These are phyloP conservation scores for Cryphonectria carpinicola DNA, from an alignment of 2,329 filamentous ascomycete genomes.

Conservation along the genomic window DNA sequence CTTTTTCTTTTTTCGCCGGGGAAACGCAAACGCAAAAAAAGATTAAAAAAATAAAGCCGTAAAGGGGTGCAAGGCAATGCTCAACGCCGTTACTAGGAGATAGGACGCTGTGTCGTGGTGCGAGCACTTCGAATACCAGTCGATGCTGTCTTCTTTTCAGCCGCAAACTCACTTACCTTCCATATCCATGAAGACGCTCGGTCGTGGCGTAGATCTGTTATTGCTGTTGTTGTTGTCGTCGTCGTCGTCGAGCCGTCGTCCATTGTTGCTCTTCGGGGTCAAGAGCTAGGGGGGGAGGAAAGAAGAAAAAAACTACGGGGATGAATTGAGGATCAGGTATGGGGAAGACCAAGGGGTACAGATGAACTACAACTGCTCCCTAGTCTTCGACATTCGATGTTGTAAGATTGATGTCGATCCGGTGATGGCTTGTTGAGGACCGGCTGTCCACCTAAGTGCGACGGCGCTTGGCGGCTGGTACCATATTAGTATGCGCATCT, in stretches of 20 bases:
- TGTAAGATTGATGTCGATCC: neutral
- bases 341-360: slow-evolving; percentile 14
- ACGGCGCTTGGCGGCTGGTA: slow-evolving; percentile 55
- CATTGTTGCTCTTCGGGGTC: slow-evolving; percentile 13
- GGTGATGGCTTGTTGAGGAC: neutral
- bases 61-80: neutral
- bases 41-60: slow-evolving; percentile 13
- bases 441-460: slow-evolving; percentile 40
- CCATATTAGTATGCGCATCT: slow-evolving; percentile 37
- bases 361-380: slow-evolving; percentile 30
- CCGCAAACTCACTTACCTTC: slow-evolving; percentile 25
- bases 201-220: neutral
- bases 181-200: neutral
- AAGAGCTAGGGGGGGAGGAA: neutral
- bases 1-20: neutral
- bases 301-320: neutral
- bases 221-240: neutral
- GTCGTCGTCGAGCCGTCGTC: slow-evolving; percentile 20
- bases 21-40: slow-evolving; percentile 12
- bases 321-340: neutral
- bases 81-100: slow-evolving; percentile 2
- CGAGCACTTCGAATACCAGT: slow-evolving; percentile 2
- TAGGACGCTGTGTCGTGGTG: neutral
- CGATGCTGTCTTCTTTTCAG: slow-evolving; percentile 6
- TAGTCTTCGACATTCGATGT: neutral